phyloP scores from a whole-genome alignment of 2,329 filamentous ascomycete species.

The Fusarium odoratissimum region DNA sequence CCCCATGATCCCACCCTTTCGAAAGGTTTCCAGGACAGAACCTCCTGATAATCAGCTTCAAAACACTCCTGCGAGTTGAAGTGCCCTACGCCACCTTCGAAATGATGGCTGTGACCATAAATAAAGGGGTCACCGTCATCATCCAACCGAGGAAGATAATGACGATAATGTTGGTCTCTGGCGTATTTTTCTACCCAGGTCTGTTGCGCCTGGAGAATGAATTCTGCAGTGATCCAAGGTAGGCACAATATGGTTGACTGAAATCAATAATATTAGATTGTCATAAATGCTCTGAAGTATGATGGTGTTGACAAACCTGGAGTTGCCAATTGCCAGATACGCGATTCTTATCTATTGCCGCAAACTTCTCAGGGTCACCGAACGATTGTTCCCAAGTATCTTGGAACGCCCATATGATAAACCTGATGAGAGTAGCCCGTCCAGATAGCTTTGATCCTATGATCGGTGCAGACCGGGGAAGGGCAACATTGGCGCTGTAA shows the following conservation, averaged over 20 bases:
- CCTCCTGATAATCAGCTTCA: slow-evolving; percentile 51
- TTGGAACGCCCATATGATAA: slow-evolving; percentile 52
- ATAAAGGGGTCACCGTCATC: slow-evolving; percentile 12
- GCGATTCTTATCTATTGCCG: background rate
- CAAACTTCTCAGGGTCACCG: slow-evolving; percentile 41
- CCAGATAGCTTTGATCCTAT: slow-evolving; percentile 61
- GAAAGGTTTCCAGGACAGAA: slow-evolving; percentile 41
- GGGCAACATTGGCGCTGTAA: slow-evolving; percentile 60
- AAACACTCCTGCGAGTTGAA: slow-evolving; percentile 53
- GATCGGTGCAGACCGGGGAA: slow-evolving; percentile 58
- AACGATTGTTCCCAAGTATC: slow-evolving; percentile 55
- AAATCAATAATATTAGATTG: slow-evolving; percentile 8
- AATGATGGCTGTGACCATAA: slow-evolving; percentile 30
- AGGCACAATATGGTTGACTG: slow-evolving; percentile 58
- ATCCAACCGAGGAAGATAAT: slow-evolving; percentile 43
- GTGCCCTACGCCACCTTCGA: slow-evolving; percentile 41
- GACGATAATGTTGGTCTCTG: slow-evolving; percentile 49
- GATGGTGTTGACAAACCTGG: slow-evolving; percentile 53
- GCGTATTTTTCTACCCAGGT: slow-evolving; percentile 58
- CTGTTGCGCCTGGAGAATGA: slow-evolving; percentile 61
- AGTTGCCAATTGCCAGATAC: slow-evolving; percentile 54
- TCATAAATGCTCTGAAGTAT: background rate
- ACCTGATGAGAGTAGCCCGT: slow-evolving; percentile 51
- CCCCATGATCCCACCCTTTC: slow-evolving; percentile 37
- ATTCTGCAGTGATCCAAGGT: slow-evolving; percentile 58